Evolutionary conservation across 306 rosid genomes (phyloP), one percentile per base, ranked within the genome.

Genomic region (Arachis hypogaea): DNA sequence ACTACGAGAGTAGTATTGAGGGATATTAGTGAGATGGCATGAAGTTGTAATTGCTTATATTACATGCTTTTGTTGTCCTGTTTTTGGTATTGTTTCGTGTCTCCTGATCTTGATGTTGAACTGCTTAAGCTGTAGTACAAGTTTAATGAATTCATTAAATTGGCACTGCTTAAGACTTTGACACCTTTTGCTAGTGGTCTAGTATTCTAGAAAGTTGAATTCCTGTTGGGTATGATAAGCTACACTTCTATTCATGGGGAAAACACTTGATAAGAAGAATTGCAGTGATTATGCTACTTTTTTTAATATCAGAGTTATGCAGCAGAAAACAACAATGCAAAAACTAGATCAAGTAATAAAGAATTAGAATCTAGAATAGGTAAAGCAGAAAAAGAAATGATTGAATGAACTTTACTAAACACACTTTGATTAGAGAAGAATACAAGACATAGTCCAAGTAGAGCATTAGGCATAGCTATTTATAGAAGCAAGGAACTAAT

Each of bases 101-200:
- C 11, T 45, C 59, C 49, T 33, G 11, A 22, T 63, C 65, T 64
- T 74, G 56, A 52, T 71, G 58, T 36, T 52, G 43, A 63, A 50
- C 3, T 6, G 52, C n/a, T 44, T 11, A 71, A 58, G 14, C 66
- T 12, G 36, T 40, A 29, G 45, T 44, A n/a, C n/a, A 44, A 44
- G n/a, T 71, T 44, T 16, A 12, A 57, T 46, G 47, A 59, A 36
- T 29, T 2, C 18, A 18, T 18, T 18, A 0, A 18, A 18, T 18
- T 18, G 22, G 45, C 36, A 18, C 67, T 6, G 55, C 9, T 36
- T n/a, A 28, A 36, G 10, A 36, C 44, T 60, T 59, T 59, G 18
- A 18, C 18, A 4, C 41, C 46, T 60, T 60, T 18, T 36, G 66
- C 66, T 11, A 30, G 22, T 38, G 7, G 6, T 60, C 4, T 60